Percentiles rank a stretch among this genome's conserved stretches.
Evolutionary conservation across 331 rosid species (phyloP).

Genomic region (Quercus lobata): DNA sequence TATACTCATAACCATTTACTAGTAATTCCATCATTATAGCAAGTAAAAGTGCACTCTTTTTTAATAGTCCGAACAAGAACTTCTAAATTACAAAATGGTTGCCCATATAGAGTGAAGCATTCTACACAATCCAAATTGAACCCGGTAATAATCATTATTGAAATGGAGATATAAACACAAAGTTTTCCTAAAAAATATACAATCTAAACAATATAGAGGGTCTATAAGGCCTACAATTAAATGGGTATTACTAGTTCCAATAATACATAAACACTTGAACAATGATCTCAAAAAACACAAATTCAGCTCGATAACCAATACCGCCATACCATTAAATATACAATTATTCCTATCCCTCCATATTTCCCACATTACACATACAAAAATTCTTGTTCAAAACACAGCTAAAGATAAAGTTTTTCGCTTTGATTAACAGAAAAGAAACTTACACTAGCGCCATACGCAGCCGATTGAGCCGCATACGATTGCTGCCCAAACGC

Average conservation of each 20-base stretch:
- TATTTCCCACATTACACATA: too few species aligned
- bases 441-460: slow-evolving; percentile 63
- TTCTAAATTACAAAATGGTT: background rate
- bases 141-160: background rate
- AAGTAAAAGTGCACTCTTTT: background rate
- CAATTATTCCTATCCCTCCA: too few species aligned
- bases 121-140: background rate
- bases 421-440: background rate
- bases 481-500: slow-evolving; percentile 81
- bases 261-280: too few species aligned
- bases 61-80: background rate
- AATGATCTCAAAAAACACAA: too few species aligned
- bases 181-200: too few species aligned
- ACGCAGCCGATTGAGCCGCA: slow-evolving; percentile 77
- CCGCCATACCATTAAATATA: too few species aligned
- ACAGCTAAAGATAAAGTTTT: background rate
- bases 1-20: background rate
- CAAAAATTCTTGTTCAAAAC: background rate
- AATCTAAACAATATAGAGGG: too few species aligned
- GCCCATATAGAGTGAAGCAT: background rate
- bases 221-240: too few species aligned
- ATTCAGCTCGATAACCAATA: too few species aligned
- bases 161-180: too few species aligned
- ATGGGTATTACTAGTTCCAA: too few species aligned
- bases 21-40: background rate